A percentile compares a stretch with the other conserved stretches of the same genome.
Conservation (phyloP, 805 yeast genomes). For the Cyberlindnera amylophila region DNA sequence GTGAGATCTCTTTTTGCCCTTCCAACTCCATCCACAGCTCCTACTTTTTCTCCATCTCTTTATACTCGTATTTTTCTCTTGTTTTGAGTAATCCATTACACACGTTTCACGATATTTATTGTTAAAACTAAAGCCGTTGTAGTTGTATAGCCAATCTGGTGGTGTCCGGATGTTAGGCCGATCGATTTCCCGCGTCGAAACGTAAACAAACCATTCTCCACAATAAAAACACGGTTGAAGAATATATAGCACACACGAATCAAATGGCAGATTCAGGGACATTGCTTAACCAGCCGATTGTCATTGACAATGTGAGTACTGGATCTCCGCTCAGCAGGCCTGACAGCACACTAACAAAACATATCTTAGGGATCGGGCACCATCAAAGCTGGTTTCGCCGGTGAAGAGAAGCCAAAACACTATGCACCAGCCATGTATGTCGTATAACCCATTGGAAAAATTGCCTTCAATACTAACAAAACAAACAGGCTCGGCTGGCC, state of each 20-base stretch:
- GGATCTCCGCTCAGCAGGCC: too few relatives aligned
- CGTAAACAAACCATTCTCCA: conserved; percentile 10
- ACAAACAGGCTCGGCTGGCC: conserved; percentile 65
- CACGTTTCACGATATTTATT: not conserved
- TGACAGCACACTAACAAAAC: conserved; percentile 7
- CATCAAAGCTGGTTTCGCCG: conserved; percentile 88
- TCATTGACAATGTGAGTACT: conserved; percentile 55
- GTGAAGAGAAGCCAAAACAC: conserved; percentile 76
- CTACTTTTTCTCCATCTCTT: not conserved
- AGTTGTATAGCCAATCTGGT: too few relatives aligned
- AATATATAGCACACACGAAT: not conserved
- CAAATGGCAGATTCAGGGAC: conserved; percentile 3
- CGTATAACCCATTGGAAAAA: not conserved
- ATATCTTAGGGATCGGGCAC: conserved; percentile 67
- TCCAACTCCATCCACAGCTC: not conserved
- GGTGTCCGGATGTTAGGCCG: not conserved
- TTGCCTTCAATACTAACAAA: conserved; percentile 5
- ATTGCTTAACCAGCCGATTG: conserved; percentile 66
- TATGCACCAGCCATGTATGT: conserved; percentile 53
- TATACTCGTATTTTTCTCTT: not conserved
- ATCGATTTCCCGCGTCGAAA: conserved; percentile 1
- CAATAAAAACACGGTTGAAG: not conserved
- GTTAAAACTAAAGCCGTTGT: not conserved
- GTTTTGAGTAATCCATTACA: not conserved
- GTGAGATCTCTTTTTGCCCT: too few relatives aligned